phyloP scores from a whole-genome alignment of 768 basidiomycete genomes.

The Xerocomus brunneocitrinus region DNA sequence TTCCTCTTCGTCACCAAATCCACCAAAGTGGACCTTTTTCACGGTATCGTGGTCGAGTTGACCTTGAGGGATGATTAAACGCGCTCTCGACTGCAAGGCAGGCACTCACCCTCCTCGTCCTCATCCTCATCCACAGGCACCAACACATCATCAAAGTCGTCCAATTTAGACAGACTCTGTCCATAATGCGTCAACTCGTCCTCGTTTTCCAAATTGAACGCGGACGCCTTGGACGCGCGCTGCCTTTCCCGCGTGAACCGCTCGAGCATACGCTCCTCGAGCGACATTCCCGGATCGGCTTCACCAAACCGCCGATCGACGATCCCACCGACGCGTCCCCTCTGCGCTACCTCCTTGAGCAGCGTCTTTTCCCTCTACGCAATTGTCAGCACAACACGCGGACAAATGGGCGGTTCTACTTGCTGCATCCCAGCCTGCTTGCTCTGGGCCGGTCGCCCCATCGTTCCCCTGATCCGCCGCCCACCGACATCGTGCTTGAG shows the following conservation, averaged over 20 bases:
- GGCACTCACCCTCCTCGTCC: constrained; percentile 40
- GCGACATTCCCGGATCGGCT: constrained; percentile 84
- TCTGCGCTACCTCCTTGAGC: constrained; percentile 81
- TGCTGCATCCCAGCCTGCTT: constrained; percentile 89
- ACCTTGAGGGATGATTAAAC: constrained; percentile 36
- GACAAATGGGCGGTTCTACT: constrained; percentile 39
- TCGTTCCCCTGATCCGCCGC: constrained; percentile 74
- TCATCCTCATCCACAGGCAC: constrained; percentile 49
- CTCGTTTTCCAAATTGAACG: constrained; percentile 90
- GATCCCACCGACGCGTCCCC: constrained; percentile 80
- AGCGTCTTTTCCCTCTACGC: constrained; percentile 78
- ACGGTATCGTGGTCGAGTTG: constrained; percentile 68
- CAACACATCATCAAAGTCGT: constrained; percentile 76
- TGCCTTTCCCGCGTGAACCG: constrained; percentile 92
- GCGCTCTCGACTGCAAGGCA: neutral
- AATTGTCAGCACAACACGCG: constrained; percentile 4
- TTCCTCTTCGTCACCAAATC: constrained; percentile 65
- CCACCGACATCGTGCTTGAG: constrained; percentile 93
- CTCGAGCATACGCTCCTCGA: constrained; percentile 96
- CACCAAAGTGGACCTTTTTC: constrained; percentile 74
- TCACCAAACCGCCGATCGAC: constrained; percentile 96
- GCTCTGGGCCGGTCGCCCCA: constrained; percentile 80
- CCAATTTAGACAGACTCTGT: constrained; percentile 77
- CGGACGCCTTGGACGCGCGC: constrained; percentile 63
- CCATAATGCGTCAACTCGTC: constrained; percentile 91